Base-by-base conservation (phyloP, 306 rosid genomes). In the Echinosophora koreensis region DNA sequence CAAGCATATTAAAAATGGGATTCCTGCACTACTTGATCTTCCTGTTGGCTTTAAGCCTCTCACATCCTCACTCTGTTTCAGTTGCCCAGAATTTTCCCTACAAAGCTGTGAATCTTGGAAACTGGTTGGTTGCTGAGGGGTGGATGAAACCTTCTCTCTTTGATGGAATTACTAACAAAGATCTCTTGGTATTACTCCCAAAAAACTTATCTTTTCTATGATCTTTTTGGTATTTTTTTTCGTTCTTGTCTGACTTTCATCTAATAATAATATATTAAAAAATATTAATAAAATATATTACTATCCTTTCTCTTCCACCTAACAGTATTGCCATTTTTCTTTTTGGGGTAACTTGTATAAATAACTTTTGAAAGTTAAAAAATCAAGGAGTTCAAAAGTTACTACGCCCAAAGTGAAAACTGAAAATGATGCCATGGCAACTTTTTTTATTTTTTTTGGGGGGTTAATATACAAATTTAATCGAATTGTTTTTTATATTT, bases 81-180 rank as follows among this genome's bases (percentile, higher is more conserved):
- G 3, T 8, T 54, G 91, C 86, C 0, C 90, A 86, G 74, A 64
- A 81, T 46, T 22, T 84, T 77, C 81, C 89, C 10, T 55, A 68
- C 34, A 86, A 86, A 78, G 77, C 88, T 41, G 91, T 82, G 41
- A 84, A 85, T 70, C 76, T 87, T 3, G 91, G 91, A 17, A 66
- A 69, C 16, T 87, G 91, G 69, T 10, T 63, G 28, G 28, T 63
- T 63, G 30, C 30, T 1, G 69, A 63, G 28, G 69, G 69, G 2
- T 84, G 91, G 91, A 87, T 87, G 87, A 30, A 80, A 13, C 88
- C 81, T 61, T 58, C 82, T 66, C 82, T 71, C 37, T 82, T 79
- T 44, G 56, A 66, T 51, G 82, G 70, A 27, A 87, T 87, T 16
- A 62, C 27, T 32, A 82, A 87, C 84, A 80, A 82, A 0, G 91